Conservation (phyloP, 345 rosid genomes). For the Eucalyptus virginea region DNA sequence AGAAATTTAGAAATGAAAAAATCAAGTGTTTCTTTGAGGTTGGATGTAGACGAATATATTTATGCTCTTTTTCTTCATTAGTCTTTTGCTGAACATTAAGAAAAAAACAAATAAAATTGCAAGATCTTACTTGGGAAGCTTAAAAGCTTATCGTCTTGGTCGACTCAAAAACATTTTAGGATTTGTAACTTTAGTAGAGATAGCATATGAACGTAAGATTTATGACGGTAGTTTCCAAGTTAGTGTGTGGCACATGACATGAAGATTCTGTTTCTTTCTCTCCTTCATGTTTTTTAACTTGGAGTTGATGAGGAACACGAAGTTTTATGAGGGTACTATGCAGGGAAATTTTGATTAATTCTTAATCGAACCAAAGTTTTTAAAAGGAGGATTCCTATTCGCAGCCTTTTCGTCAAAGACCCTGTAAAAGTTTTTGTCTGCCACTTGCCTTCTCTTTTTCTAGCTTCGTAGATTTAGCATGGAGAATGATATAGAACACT, state of each 20-base stretch:
- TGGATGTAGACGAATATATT: not conserved
- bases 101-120: not conserved
- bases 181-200: not conserved
- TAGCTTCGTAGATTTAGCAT: not conserved
- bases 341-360: not conserved
- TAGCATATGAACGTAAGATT: not conserved
- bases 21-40: not conserved
- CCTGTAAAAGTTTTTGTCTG: constrained; percentile 2
- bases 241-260: not conserved
- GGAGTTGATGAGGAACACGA: not conserved
- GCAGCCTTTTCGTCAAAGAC: not conserved
- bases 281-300: not conserved
- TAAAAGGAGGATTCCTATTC: not conserved
- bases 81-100: not conserved
- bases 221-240: not conserved
- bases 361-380: not conserved
- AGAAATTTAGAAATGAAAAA: not conserved
- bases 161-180: not conserved
- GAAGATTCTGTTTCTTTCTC: not conserved
- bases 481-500: not conserved
- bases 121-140: not conserved
- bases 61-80: not conserved
- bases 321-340: not conserved
- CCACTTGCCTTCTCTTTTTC: not conserved
- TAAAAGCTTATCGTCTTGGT: not conserved